Base-by-base conservation (phyloP, 176 grass and related monocot species). In the Rhynchospora breviuscula region DNA sequence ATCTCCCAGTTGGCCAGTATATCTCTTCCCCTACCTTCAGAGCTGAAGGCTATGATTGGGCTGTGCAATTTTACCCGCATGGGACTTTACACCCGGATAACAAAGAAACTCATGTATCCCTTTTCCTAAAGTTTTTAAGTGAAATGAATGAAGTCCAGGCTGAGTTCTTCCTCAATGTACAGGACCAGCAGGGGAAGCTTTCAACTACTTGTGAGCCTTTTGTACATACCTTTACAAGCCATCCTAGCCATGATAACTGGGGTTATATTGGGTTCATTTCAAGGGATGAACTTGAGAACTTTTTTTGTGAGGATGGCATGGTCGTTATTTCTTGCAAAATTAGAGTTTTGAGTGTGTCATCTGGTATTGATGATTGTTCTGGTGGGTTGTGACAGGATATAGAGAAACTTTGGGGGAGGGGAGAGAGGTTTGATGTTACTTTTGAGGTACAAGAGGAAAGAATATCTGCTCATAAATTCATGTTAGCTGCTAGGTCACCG, bases 401-500 rank as follows among this genome's bases (percentile, higher is more conserved):
- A 1, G 57, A 64, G 25, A 0, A 2, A 26, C 31, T 90, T 75
- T 54, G 87, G 22, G 82, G 84, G 0, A 31, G 22, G n/a, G 11
- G 25, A 40, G 35, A 40, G 35, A 40, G 73, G 21, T 10, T 60
- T 10, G 81, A 90, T 11, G 65, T 87, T 7, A 33, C 74, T 21
- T 87, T 90, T 40, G 35, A 40, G 35, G 35, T 40, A 1, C 47
- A 5, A 11, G 58, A 48, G 1, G 49, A 87, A 19, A 15, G 5
- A 5, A 84, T 91, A 46, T 10, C 0, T 0, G 84, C 84, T 2
- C 90, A 86, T 22, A 54, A 69, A 1, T 33, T 57, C 0, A 43
- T 85, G 6, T 64, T 87, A 3, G 82, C 76, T 4, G 77, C 78
- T 4, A 73, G 86, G 44, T 82, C 85, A 11, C 77, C 86, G 1